Evolutionary conservation across 768 basidiomycete genomes (phyloP), one percentile per base, ranked within the genome.

Genomic region (Mycena rosella): DNA sequence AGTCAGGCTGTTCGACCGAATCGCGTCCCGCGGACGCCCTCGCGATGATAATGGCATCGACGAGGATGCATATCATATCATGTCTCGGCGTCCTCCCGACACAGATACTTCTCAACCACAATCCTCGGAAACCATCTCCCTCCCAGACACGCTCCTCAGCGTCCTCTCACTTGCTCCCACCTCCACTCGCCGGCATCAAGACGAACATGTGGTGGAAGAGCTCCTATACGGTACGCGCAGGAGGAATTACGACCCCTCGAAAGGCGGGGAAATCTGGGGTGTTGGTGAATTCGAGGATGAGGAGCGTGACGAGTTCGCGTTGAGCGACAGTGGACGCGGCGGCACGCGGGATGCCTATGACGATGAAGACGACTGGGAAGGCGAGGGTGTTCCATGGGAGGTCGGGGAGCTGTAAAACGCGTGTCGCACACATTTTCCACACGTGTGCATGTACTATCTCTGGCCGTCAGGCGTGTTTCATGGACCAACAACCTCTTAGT

Each of bases 371-470:
- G 90, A 91, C 69, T 95, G 93, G 93, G 93, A 94, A 78, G 88
- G 91, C 38, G 93, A 94, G 77, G 90, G 91, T 40, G 85, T 94
- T 38, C 90, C 93, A 66, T 95, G 93, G 93, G 91, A 91, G 78
- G 83, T 88, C 11, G 93, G 88, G 58, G 93, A 93, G 73, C 73
- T 95, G 78, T 94, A 85, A 76, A n/a, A 49, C 63, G 56, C 45
- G 52, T 36, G 20, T 56, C 15, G 24, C 30, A 13, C 42, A 42
- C 65, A 48, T 59, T 58, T 51, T 30, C 29, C n/a, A 45, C 63
- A 65, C 70, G 62, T 71, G 62, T 57, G 63, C 56, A 54, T 63
- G 48, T 63, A 42, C 51, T 44, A 40, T 60, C 42, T 44, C 42
- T 44, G 11, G 42, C 42, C 27, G 24, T 22, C 18, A 8, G 48